Evolutionary conservation across 371 early-diverging fungal species (phyloP).

Genomic region (Fennellomyces sp.): DNA sequence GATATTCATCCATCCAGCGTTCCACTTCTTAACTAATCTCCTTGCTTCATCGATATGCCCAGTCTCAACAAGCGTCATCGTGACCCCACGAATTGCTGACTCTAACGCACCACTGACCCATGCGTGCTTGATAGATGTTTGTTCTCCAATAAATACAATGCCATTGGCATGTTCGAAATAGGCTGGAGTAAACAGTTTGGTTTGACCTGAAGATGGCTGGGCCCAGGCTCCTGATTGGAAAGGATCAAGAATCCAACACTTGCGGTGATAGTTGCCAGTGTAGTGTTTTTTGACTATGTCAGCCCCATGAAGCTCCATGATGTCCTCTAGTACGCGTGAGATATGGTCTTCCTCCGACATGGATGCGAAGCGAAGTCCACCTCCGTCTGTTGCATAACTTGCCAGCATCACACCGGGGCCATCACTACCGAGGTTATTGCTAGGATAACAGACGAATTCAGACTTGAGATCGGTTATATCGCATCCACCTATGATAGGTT

Average conservation of each 20-base stretch:
- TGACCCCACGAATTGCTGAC: conserved; percentile 32
- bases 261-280: conserved; percentile 27
- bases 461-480: conserved; percentile 24
- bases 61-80: conserved; percentile 28
- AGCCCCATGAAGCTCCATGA: conserved; percentile 29
- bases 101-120: conserved; percentile 33
- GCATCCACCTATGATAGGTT: conserved; percentile 32
- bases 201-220: conserved; percentile 22
- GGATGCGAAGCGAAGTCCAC: conserved; percentile 25
- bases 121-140: conserved; percentile 33
- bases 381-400: conserved; percentile 23
- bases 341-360: conserved; percentile 34
- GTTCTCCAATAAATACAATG: conserved; percentile 34
- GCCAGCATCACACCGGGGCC: conserved; percentile 33
- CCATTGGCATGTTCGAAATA: conserved; percentile 24
- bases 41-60: conserved; percentile 35
- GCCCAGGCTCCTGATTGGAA: conserved; percentile 33
- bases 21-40: conserved; percentile 25
- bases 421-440: conserved; percentile 24
- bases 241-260: conserved; percentile 30
- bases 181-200: conserved; percentile 28
- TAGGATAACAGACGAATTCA: conserved; percentile 27
- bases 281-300: conserved; percentile 32
- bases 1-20: conserved; percentile 32
- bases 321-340: conserved; percentile 25